phyloP scores from a whole-genome alignment of 2,329 filamentous ascomycete species.

The Arthrobotrys conoides region DNA sequence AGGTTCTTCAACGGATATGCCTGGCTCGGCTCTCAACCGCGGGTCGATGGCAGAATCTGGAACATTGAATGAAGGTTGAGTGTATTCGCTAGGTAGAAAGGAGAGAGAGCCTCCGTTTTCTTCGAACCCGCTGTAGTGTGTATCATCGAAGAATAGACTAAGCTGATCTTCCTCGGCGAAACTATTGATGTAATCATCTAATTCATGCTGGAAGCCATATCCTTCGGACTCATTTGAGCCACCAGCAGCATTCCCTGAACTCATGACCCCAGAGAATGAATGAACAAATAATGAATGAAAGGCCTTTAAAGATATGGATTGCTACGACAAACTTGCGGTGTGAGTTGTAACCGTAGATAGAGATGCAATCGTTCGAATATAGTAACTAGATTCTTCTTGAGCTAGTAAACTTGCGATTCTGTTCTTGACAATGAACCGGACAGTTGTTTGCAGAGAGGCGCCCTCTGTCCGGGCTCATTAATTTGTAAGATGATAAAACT shows the following conservation, averaged over 20 bases:
- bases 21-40: slow-evolving; percentile 6
- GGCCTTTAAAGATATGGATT: neutral
- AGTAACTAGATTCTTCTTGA: neutral
- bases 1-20: neutral
- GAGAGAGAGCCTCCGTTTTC: neutral
- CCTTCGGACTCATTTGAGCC: slow-evolving; percentile 2
- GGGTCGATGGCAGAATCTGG: slow-evolving; percentile 47
- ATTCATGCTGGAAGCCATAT: slow-evolving; percentile 36
- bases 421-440: slow-evolving; percentile 5
- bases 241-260: slow-evolving; percentile 3
- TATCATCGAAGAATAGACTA: slow-evolving; percentile 41
- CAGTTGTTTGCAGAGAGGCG: neutral
- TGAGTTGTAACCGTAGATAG: slow-evolving; percentile 9
- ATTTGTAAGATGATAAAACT: slow-evolving; percentile 31
- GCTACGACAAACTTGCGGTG: slow-evolving; percentile 4
- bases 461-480: neutral
- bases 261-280: slow-evolving; percentile 29
- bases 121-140: slow-evolving; percentile 15
- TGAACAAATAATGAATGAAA: neutral
- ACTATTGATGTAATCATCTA: slow-evolving; percentile 53
- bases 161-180: slow-evolving; percentile 26
- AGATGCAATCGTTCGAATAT: slow-evolving; percentile 10
- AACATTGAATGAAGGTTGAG: neutral
- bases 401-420: slow-evolving; percentile 27
- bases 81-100: neutral